These are phyloP conservation scores for Euphorbia peplus DNA, from an alignment of 345 rosid species.

Conservation along the genomic window DNA sequence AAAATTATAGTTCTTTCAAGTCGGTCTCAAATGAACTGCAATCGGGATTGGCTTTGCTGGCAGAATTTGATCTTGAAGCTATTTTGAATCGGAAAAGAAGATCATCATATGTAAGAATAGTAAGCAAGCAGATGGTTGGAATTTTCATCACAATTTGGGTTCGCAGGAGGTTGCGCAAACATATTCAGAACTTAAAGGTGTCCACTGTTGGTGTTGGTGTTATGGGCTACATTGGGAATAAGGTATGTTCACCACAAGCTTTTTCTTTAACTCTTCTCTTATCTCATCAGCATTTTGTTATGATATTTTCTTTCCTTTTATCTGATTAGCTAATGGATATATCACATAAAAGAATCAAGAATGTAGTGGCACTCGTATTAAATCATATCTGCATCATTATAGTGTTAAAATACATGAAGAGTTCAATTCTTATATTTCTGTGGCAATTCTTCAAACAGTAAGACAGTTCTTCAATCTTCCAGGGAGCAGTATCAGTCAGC, in stretches of 20 bases:
- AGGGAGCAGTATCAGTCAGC: slow-evolving; percentile 97
- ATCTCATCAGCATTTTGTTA: background rate
- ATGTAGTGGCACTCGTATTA: background rate
- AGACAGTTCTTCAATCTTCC: slow-evolving; percentile 27
- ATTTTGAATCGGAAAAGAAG: slow-evolving; percentile 67
- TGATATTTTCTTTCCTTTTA: background rate
- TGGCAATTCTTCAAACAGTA: slow-evolving; percentile 17
- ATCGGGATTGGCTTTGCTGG: slow-evolving; percentile 49
- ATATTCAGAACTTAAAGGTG: slow-evolving; percentile 74
- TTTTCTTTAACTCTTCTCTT: background rate
- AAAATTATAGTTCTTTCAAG: slow-evolving; percentile 59
- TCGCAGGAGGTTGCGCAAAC: slow-evolving; percentile 75
- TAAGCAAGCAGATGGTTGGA: slow-evolving; percentile 96
- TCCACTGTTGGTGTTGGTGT: slow-evolving; percentile 91
- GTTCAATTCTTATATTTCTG: background rate
- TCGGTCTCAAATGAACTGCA: slow-evolving; percentile 34
- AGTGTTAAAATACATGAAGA: slow-evolving; percentile 5
- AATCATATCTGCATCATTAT: background rate
- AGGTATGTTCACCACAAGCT: slow-evolving; percentile 45
- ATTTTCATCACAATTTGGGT: slow-evolving; percentile 86
- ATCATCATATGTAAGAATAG: slow-evolving; percentile 66
- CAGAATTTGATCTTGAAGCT: slow-evolving; percentile 61
- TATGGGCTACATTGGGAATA: slow-evolving; percentile 98
- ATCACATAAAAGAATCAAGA: background rate
- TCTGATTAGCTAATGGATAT: background rate